These are phyloP conservation scores for Verbascum thapsus DNA, from an alignment of 257 asterid species.

Conservation along the genomic window DNA sequence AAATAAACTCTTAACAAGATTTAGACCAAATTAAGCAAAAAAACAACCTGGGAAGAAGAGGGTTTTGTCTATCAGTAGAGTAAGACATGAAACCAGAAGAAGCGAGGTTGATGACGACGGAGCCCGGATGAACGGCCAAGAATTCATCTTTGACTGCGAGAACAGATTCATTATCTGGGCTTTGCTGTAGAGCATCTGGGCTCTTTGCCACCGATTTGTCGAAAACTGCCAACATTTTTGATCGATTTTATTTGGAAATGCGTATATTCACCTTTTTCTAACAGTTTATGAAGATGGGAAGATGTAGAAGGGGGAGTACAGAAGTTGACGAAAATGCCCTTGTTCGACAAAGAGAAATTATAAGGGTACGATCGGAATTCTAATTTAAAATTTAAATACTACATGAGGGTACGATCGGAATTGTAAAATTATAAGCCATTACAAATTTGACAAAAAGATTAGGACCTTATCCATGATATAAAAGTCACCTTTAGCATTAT, in stretches of 20 bases:
- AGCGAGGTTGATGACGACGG: conserved; percentile 76
- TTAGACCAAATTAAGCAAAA: conserved; percentile 23
- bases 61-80: conserved; percentile 65
- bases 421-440: not conserved
- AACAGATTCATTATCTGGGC: conserved; percentile 42
- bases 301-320: not conserved
- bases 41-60: conserved; percentile 89
- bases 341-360: too few relatives aligned
- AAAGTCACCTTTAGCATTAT: not conserved
- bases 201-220: conserved; percentile 79
- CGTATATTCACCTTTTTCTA: not conserved
- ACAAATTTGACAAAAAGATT: too few relatives aligned
- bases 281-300: not conserved
- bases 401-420: conserved; percentile 23
- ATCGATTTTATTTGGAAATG: not conserved
- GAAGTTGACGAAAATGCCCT: conserved; percentile 29
- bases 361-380: too few relatives aligned
- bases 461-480: conserved; percentile 26
- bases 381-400: not conserved
- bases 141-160: conserved; percentile 74
- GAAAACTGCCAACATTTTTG: conserved; percentile 77
- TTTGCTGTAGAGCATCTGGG: conserved; percentile 83
- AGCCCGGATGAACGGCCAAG: conserved; percentile 61
- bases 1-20: too few relatives aligned
- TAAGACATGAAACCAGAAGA: conserved; percentile 76